Evolutionary conservation across 1,139 yeast species (phyloP), one percentile per base, ranked within the genome.

Genomic region (Candida sp.): DNA sequence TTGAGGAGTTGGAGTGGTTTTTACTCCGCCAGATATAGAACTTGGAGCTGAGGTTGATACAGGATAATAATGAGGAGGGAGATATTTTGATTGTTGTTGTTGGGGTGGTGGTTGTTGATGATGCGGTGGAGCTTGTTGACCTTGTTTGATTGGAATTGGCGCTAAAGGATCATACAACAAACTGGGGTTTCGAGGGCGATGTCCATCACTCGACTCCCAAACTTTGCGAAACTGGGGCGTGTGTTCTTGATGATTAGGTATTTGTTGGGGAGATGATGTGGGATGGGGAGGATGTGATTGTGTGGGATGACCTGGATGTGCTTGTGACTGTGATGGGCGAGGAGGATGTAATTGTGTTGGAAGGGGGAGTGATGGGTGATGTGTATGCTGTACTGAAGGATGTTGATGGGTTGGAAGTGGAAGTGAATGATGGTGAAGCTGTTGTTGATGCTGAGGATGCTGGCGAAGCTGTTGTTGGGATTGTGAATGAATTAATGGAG

Each of bases 121-220:
- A 27, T 21, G 48, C 22, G 56, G 54, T 4, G 43, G 9, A n/a
- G 44, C 43, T 2, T 47, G 25, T 25, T 25, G 29, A n/a, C 19
- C 5, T 11, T 36, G 38, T 5, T 12, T 15, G 4, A 29, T 37
- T 7, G 61, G 60, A 33, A 53, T 61, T 5, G 70, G 68, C 2
- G 70, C 71, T 44, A 70, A 58, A 1, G 75, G 75, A 47, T 70
- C 75, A 45, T 53, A 69, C 36, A 66, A 49, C 23, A 68, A 50
- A 15, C 72, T 66, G 5, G 73, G 73, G 47, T 68, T 64, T 45
- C 75, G 53, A 12, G 60, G 68, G 35, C 64, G 49, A 9, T 52
- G 38, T 23, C 38, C 46, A 12, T 49, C 43, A 11, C 33, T 45
- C 11, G 50, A 38, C 39, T 51, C 53, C 75, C 76, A 70, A 21